A percentile compares a stretch with the other conserved stretches of the same genome.
Conservation (phyloP, 176 grass and related monocot genomes). For the Oropetium thomaeum region DNA sequence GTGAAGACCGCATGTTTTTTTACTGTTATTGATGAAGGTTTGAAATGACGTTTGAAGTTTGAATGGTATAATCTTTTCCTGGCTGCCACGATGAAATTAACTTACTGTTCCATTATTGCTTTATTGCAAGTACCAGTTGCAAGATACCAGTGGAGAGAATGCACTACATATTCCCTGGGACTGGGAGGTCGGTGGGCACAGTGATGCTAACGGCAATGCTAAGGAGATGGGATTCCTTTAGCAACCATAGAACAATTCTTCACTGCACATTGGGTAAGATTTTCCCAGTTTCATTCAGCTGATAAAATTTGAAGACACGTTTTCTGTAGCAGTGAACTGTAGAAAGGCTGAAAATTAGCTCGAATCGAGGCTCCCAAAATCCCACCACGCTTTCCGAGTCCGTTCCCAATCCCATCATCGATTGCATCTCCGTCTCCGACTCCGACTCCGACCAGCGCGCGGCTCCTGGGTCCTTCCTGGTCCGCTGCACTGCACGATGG, state of each 20-base stretch:
- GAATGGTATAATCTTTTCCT: neutral
- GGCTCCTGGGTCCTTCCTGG: too few species aligned
- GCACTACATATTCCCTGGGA: constrained; percentile 35
- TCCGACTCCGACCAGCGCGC: too few species aligned
- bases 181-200: constrained; percentile 46
- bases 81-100: neutral
- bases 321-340: neutral
- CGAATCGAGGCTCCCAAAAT: neutral
- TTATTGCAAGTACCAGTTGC: constrained; percentile 37
- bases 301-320: neutral
- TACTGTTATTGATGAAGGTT: neutral
- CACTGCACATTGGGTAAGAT: constrained; percentile 45
- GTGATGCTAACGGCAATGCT: constrained; percentile 29
- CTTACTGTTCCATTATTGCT: neutral
- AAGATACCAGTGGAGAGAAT: constrained; percentile 35
- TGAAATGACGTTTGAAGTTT: neutral
- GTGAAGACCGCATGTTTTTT: too few species aligned
- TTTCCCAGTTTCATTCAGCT: neutral
- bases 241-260: constrained; percentile 21
- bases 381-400: neutral
- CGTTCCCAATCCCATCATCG: too few species aligned
- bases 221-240: constrained; percentile 33
- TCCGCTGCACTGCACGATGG: too few species aligned
- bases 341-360: neutral
- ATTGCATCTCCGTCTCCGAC: too few species aligned